Evolutionary conservation across 2,329 filamentous ascomycete genomes (phyloP), one percentile per base, ranked within the genome.

Genomic region (Tolypocladium tundrense): DNA sequence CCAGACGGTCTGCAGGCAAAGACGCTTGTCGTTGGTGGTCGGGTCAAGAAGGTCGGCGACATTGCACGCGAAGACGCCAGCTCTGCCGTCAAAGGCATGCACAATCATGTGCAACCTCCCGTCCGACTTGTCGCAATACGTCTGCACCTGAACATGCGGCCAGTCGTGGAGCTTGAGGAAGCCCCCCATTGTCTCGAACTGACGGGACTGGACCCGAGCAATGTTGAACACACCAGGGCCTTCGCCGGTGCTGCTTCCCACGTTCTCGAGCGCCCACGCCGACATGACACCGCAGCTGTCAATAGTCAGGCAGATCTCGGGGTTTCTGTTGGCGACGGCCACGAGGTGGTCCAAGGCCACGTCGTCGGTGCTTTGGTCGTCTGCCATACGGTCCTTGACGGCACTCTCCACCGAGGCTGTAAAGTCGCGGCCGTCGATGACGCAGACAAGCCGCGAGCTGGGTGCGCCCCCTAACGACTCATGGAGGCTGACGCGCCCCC

Each of bases 221-320:
- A 97, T 86, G 67, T 91, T 94, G 75, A 94, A 95, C n/a, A 93
- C 83, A 61, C 86, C 85, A 35, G 84, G 79, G 4, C 81, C 78
- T 59, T 83, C 83, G 63, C 83, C 84, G 39, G 79, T 77, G 67
- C 87, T 90, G 65, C 83, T 86, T 41, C 88, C 87, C 24, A 96
- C 82, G 67, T 93, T 92, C 70, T 97, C 92, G 58, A 99, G 75
- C 0, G 91, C 93, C 90, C 93, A 97, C 0, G 90, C 91, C 45
- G 90, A 91, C 88, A 97, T 90, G 63, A 87, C 86, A 1, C 93
- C 93, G 53, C 81, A 77, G n/a, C 87, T 86, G 71, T 97, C 91
- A 53, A 96, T 78, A 10, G 93, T 85, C 31, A 97, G 80, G 63
- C 91, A 94, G 3, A 99, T 84, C 69, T 99, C 94, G 0, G 92